Evolutionary conservation across 2,329 filamentous ascomycete genomes (phyloP).

Genomic region (Phaeosphaeriaceae sp.): DNA sequence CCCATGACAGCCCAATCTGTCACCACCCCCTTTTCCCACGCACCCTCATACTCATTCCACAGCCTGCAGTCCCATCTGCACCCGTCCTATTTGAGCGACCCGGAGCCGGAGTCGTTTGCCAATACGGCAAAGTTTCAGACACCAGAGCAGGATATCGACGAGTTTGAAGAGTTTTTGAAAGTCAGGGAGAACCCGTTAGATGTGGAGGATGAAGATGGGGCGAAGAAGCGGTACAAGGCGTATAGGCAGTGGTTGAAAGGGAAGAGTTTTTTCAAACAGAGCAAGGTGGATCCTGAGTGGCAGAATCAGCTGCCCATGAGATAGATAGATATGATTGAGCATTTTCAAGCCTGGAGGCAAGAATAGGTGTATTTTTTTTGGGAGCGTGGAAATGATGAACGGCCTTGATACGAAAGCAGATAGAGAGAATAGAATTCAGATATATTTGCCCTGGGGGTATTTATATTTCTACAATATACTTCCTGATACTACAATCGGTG

Average conservation of each 20-base stretch:
- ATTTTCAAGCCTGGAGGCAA: not conserved
- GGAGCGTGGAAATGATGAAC: not conserved
- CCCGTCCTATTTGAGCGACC: constrained; percentile 10
- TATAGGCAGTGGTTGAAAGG: constrained; percentile 94
- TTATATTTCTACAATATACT: not conserved
- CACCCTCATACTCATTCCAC: constrained; percentile 29
- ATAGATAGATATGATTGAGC: constrained; percentile 16
- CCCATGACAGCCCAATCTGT: constrained; percentile 36
- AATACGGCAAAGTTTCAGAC: constrained; percentile 52
- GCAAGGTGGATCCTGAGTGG: constrained; percentile 60
- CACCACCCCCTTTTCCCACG: constrained; percentile 43
- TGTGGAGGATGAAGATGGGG: constrained; percentile 82
- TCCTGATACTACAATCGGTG: not conserved
- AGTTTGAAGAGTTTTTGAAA: constrained; percentile 78
- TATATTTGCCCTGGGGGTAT: too few relatives aligned
- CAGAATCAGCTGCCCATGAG: constrained; percentile 42
- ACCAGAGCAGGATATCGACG: constrained; percentile 69
- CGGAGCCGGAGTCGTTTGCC: constrained; percentile 7
- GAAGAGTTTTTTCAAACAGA: constrained; percentile 95
- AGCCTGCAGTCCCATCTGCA: constrained; percentile 24
- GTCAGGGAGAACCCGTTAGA: constrained; percentile 84
- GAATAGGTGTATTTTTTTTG: not conserved
- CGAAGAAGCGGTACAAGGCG: constrained; percentile 95
- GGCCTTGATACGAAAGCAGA: not conserved
- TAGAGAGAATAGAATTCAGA: not conserved